These are phyloP conservation scores for Polychytrium aggregatum DNA, from an alignment of 192 early-diverging fungal genomes.

Conservation along the genomic window DNA sequence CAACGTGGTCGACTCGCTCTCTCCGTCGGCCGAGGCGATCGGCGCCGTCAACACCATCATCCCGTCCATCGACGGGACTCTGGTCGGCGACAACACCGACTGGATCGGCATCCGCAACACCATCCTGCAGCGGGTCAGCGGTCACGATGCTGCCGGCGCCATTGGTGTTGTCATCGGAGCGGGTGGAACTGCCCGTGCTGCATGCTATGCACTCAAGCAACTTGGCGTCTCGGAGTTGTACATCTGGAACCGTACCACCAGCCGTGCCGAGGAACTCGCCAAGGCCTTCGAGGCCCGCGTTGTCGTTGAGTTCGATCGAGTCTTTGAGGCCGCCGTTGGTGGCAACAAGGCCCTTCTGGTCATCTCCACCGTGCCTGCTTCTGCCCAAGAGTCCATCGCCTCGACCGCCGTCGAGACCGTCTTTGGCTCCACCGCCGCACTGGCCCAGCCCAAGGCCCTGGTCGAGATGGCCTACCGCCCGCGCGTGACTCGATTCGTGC, in stretches of 20 bases:
- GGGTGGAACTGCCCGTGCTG: slow-evolving; percentile 89
- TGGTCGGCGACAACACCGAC: slow-evolving; percentile 89
- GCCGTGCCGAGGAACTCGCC: slow-evolving; percentile 58
- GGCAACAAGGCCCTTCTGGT: slow-evolving; percentile 49
- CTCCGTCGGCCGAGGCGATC: slow-evolving; percentile 68
- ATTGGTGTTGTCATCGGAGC: slow-evolving; percentile 84
- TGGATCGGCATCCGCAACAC: slow-evolving; percentile 75
- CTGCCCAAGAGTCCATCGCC: slow-evolving; percentile 30
- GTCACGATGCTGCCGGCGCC: neutral
- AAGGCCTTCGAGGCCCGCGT: slow-evolving; percentile 3
- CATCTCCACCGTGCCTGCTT: slow-evolving; percentile 78
- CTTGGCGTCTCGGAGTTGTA: slow-evolving; percentile 48
- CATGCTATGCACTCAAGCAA: slow-evolving; percentile 64
- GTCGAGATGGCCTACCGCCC: slow-evolving; percentile 95
- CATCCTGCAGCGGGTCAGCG: slow-evolving; percentile 16
- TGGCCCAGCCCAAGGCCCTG: slow-evolving; percentile 44
- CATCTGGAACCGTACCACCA: slow-evolving; percentile 78
- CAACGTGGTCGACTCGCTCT: slow-evolving; percentile 55
- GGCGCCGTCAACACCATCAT: slow-evolving; percentile 91
- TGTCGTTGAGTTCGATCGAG: slow-evolving; percentile 36
- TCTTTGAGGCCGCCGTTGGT: slow-evolving; percentile 34
- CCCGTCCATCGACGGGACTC: slow-evolving; percentile 8
- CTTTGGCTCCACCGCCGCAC: slow-evolving; percentile 26
- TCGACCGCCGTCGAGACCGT: slow-evolving; percentile 38
- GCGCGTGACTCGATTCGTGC: slow-evolving; percentile 65